Base-by-base conservation (phyloP, 306 rosid genomes). In the Castanopsis chinensis region DNA sequence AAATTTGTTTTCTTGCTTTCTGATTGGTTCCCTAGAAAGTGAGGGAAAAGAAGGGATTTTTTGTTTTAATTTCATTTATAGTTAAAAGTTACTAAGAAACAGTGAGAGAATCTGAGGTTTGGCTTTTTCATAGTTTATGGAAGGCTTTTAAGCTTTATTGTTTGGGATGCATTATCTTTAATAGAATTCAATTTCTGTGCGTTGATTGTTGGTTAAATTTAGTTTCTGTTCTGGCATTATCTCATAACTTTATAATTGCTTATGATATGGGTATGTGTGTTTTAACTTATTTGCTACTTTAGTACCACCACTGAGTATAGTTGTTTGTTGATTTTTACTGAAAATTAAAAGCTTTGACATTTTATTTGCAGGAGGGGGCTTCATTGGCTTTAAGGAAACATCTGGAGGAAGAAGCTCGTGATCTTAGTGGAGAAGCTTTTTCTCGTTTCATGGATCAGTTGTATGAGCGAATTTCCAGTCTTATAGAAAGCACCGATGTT, bases 361-460 rank as follows among this genome's bases (percentile, higher is more conserved):
- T 25, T 49, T 35, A 30, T 73, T 11, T 25, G 1, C 82, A 95
- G 98, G 99, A 93, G 69, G 99, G 99, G 73, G 90, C 97, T 82
- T 80, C 90, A 5, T 82, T 89, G 19, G 94, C 97, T 45, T 80
- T 95, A 49, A 95, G 86, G 88, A 95, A 91, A 77, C 98, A 92
- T 77, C 78, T 93, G 6, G 98, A 95, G 84, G 99, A 93, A 87
- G 96, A 89, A 87, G 97, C 97, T 75, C 96, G 98, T 45, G 99
- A 95, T 85, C 94, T 91, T 51, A 89, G 89, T 4, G 99, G 98
- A 12, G 99, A 95, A 83, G 92, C 94, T 4, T 95, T 95, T 87
- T 86, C 96, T 3, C 96, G 97, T 45, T 95, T 91, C 76, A 95
- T 92, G 98, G 98, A 95, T 85, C 99, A 91, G 78, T 79, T 95